A percentile compares a stretch with the other conserved stretches of the same genome.
Conservation (phyloP, 1,139 yeast genomes). For the Hansenula sp. region DNA sequence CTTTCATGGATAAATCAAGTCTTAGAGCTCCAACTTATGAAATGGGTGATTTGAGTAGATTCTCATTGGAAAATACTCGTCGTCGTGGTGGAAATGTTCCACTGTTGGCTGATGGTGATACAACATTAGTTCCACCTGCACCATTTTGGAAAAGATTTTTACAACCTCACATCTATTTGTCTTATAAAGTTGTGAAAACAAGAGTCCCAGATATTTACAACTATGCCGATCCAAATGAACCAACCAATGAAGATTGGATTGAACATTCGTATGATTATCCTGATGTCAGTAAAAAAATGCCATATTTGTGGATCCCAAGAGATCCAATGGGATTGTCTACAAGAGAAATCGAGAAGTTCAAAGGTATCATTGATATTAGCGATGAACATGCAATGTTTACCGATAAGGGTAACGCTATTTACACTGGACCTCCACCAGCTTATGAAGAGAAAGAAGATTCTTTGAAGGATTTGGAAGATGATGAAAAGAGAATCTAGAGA, state of each 20-base stretch:
- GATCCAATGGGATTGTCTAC: conserved; percentile 81
- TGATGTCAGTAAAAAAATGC: conserved; percentile 59
- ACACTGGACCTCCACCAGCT: conserved; percentile 61
- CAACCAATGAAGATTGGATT: conserved; percentile 27
- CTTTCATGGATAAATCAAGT: background rate
- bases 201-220: conserved; percentile 51
- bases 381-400: conserved; percentile 65
- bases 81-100: conserved; percentile 23
- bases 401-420: conserved; percentile 51
- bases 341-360: conserved; percentile 47
- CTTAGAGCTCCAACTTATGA: conserved; percentile 5
- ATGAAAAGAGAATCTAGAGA: too few species aligned
- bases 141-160: conserved; percentile 44
- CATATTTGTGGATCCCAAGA: conserved; percentile 81
- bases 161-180: conserved; percentile 61
- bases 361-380: conserved; percentile 45
- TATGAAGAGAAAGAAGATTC: conserved; percentile 21
- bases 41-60: conserved; percentile 18
- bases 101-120: conserved; percentile 49
- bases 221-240: conserved; percentile 33
- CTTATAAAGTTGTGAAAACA: conserved; percentile 49
- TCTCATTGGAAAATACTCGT: conserved; percentile 14
- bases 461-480: background rate
- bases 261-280: conserved; percentile 71
- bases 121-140: conserved; percentile 26